These are phyloP conservation scores for Diutina mesorugosa DNA, from an alignment of 1,139 yeast genomes.

Conservation along the genomic window DNA sequence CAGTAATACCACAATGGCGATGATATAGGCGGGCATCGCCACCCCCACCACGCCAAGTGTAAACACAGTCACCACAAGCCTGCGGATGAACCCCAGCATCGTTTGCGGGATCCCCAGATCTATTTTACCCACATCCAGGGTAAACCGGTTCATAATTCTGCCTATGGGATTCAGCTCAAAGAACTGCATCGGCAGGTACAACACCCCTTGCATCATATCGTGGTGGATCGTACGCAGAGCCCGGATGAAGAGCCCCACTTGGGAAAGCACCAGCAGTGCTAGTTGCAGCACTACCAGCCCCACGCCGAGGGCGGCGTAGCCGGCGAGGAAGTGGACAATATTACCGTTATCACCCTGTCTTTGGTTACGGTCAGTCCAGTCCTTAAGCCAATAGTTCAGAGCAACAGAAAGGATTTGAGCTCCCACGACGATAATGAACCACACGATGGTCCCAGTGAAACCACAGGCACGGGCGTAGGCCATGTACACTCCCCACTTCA, in stretches of 20 bases:
- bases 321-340: slow-evolving; percentile 12
- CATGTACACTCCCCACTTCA: slow-evolving; percentile 14
- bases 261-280: slow-evolving; percentile 9
- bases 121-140: slow-evolving; percentile 54
- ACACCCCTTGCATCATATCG: slow-evolving; percentile 13
- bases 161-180: slow-evolving; percentile 21
- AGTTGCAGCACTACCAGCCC: slow-evolving; percentile 12
- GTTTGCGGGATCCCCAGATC: slow-evolving; percentile 42
- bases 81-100: slow-evolving; percentile 22
- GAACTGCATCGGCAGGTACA: slow-evolving; percentile 18
- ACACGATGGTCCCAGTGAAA: slow-evolving; percentile 9
- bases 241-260: slow-evolving; percentile 10
- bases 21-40: slow-evolving; percentile 37
- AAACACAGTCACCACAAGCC: slow-evolving; percentile 33
- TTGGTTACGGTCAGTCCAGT: slow-evolving; percentile 42
- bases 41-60: slow-evolving; percentile 24
- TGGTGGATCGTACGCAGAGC: slow-evolving; percentile 15
- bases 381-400: slow-evolving; percentile 46
- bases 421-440: slow-evolving; percentile 4
- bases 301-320: slow-evolving; percentile 20
- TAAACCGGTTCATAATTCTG: slow-evolving; percentile 34
- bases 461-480: slow-evolving; percentile 16
- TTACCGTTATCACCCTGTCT: slow-evolving; percentile 12
- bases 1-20: slow-evolving; percentile 27
- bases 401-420: slow-evolving; percentile 5